These are phyloP conservation scores for Saccharomycopsis microspora DNA, from an alignment of 805 yeast genomes.

Conservation along the genomic window DNA sequence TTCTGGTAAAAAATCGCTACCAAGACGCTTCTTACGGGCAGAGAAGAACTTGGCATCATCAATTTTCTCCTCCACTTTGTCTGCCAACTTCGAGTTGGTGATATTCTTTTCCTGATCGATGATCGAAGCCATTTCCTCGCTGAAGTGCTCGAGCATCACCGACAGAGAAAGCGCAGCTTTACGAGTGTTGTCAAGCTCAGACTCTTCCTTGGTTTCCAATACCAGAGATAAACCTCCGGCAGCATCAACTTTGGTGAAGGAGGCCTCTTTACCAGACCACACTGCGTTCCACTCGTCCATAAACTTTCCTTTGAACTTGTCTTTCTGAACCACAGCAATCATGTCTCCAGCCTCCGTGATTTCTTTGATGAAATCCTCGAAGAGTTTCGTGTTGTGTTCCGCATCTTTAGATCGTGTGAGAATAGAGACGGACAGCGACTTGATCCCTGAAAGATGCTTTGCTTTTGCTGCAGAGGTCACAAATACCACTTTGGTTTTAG, in stretches of 20 bases:
- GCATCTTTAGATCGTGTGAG: conserved; percentile 76
- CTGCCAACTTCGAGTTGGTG: conserved; percentile 61
- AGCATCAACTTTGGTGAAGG: conserved; percentile 36
- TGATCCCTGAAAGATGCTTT: conserved; percentile 56
- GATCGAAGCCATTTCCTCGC: conserved; percentile 77
- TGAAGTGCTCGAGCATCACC: conserved; percentile 69
- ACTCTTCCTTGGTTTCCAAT: conserved; percentile 69
- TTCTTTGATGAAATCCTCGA: conserved; percentile 39
- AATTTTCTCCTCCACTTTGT: conserved; percentile 67
- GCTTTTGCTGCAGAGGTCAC: conserved; percentile 81
- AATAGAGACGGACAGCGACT: conserved; percentile 34
- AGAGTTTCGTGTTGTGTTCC: conserved; percentile 59
- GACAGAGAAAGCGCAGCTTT: conserved; percentile 70
- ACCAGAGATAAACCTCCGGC: conserved; percentile 41
- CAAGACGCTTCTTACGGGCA: conserved; percentile 39
- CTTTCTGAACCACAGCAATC: conserved; percentile 66
- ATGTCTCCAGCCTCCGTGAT: conserved; percentile 34
- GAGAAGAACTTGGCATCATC: conserved; percentile 66
- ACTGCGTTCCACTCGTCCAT: conserved; percentile 63
- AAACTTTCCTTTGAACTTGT: conserved; percentile 73
- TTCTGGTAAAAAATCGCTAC: conserved; percentile 62
- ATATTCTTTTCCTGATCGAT: conserved; percentile 80
- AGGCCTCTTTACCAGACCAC: conserved; percentile 28
- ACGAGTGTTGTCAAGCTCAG: conserved; percentile 53
- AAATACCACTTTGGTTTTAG: conserved; percentile 46